phyloP scores from a whole-genome alignment of 306 rosid genomes.

The Parietaria judaica region DNA sequence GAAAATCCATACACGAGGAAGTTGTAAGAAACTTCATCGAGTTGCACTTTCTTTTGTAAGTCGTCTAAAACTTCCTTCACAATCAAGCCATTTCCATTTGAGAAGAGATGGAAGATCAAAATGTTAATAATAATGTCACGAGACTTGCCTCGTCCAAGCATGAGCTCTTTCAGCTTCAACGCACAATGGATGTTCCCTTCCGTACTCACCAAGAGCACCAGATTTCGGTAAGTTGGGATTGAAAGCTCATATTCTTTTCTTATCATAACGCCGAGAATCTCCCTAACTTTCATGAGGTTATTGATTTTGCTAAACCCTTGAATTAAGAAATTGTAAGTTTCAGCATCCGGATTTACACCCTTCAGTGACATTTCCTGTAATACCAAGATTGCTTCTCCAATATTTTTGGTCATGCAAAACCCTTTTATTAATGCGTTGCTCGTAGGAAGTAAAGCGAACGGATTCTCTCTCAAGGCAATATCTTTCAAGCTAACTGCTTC shows the following conservation, averaged over 20 bases:
- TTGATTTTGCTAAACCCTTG: conserved; percentile 48
- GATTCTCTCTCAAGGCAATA: conserved; percentile 30
- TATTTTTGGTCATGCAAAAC: conserved; percentile 38
- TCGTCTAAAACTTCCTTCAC: conserved; percentile 41
- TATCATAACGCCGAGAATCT: conserved; percentile 47
- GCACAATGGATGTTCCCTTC: conserved; percentile 41
- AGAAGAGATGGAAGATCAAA: conserved; percentile 56
- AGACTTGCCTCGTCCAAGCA: conserved; percentile 43
- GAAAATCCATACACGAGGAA: conserved; percentile 67
- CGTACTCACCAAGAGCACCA: conserved; percentile 43
- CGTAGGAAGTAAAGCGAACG: conserved; percentile 26
- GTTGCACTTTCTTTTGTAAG: conserved; percentile 45
- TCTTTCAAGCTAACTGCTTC: conserved; percentile 54
- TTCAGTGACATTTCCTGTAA: conserved; percentile 39
- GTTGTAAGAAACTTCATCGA: conserved; percentile 52
- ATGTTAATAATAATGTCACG: conserved; percentile 49
- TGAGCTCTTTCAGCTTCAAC: conserved; percentile 42
- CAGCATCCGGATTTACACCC: conserved; percentile 39
- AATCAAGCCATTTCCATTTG: conserved; percentile 33
- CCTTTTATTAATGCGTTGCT: conserved; percentile 47
- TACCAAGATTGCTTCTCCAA: conserved; percentile 37
- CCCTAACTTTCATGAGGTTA: conserved; percentile 42
- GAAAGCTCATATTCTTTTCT: conserved; percentile 42
- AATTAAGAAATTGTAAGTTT: conserved; percentile 45
- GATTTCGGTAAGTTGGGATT: conserved; percentile 40